Percentiles rank a stretch among this genome's conserved stretches.
These are phyloP conservation scores for Coelomomyces lativittatus DNA, from an alignment of 371 early-diverging fungal species.

Conservation along the genomic window DNA sequence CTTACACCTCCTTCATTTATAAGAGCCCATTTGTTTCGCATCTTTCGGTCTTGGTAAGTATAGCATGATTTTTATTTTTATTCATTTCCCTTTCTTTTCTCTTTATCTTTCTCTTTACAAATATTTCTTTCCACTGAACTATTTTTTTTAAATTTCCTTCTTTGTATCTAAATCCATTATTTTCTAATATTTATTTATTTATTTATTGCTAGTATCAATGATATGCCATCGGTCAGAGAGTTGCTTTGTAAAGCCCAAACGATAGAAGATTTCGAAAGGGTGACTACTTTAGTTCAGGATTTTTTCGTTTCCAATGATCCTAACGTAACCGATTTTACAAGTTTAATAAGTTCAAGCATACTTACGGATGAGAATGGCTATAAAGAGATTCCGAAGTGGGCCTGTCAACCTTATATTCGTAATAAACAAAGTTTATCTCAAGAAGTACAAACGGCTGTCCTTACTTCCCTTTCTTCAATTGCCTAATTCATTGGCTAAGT, in stretches of 20 bases:
- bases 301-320: neutral
- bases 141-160: neutral
- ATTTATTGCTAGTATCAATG: neutral
- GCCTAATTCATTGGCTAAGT: too few species aligned
- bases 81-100: neutral
- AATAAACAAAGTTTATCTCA: too few species aligned
- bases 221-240: neutral
- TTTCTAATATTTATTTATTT: too few species aligned
- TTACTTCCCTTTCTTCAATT: neutral
- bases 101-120: too few species aligned
- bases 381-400: neutral
- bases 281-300: neutral
- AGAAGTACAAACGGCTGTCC: neutral
- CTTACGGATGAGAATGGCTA: neutral
- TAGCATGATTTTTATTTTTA: neutral
- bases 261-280: neutral
- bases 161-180: too few species aligned
- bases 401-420: constrained; percentile 2
- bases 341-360: neutral
- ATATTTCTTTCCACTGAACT: too few species aligned
- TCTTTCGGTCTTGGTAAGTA: constrained; percentile 22
- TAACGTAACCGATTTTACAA: neutral
- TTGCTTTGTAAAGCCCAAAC: neutral
- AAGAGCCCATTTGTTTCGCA: constrained; percentile 80
- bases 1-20: constrained; percentile 43